These are phyloP conservation scores for Sporothrix protearum DNA, from an alignment of 2,329 filamentous ascomycete species.

Conservation along the genomic window DNA sequence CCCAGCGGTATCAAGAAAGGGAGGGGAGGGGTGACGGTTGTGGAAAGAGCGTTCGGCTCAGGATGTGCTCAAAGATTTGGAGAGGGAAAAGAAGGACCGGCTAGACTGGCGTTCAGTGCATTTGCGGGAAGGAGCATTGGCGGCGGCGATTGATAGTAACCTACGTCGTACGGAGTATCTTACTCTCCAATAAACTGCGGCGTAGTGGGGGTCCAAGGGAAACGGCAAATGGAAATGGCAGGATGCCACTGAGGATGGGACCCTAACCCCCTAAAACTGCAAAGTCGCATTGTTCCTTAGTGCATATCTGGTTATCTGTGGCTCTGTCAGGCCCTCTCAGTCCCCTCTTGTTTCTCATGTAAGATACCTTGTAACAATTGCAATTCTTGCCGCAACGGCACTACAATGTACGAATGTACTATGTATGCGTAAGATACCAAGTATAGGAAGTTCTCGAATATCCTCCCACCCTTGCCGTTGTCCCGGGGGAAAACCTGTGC, in stretches of 20 bases:
- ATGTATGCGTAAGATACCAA: too few relatives aligned
- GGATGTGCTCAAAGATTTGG: background rate
- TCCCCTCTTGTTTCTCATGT: background rate
- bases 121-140: background rate
- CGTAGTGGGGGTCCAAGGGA: background rate
- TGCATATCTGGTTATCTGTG: background rate
- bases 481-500: slow-evolving; percentile 8
- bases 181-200: background rate
- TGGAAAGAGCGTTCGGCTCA: background rate
- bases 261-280: background rate
- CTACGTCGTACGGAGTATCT: too few relatives aligned
- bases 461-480: background rate
- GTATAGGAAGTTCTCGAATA: background rate
- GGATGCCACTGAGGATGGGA: background rate
- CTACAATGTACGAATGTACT: too few relatives aligned
- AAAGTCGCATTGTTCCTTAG: background rate
- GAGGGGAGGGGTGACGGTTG: background rate
- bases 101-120: background rate
- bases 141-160: background rate
- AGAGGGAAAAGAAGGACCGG: background rate
- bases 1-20: background rate
- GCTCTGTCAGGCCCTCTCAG: background rate
- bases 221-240: background rate
- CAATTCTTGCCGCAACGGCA: background rate
- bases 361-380: background rate